phyloP scores from a whole-genome alignment of 768 basidiomycete genomes.

The Rhizopogon vesiculosus region DNA sequence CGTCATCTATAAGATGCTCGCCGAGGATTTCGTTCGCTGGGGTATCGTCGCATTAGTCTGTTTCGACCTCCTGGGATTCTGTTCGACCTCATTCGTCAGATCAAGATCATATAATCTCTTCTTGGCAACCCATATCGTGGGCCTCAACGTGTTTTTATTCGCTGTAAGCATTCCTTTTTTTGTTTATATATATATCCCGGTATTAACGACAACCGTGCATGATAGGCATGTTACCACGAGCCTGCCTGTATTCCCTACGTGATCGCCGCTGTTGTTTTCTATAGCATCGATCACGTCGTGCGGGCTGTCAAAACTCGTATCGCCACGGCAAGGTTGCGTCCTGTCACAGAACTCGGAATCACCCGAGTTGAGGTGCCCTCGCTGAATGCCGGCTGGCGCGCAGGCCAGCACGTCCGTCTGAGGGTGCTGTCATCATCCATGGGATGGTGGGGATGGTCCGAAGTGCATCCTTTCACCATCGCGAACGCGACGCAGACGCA shows the following conservation, averaged over 20 bases:
- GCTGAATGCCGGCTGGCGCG: constrained; percentile 49
- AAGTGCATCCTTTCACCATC: constrained; percentile 52
- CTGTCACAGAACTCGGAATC: constrained; percentile 40
- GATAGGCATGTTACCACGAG: constrained; percentile 22
- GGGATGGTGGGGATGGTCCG: constrained; percentile 35
- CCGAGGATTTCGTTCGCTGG: constrained; percentile 17
- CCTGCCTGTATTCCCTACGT: constrained; percentile 35
- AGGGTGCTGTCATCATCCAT: constrained; percentile 37
- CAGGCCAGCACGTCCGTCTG: constrained; percentile 58
- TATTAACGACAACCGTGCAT: neutral
- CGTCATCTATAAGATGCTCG: constrained; percentile 6
- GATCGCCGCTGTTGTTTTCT: constrained; percentile 32
- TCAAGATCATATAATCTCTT: constrained; percentile 41
- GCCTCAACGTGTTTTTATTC: constrained; percentile 37
- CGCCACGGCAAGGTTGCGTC: constrained; percentile 36
- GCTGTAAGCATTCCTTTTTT: constrained; percentile 18
- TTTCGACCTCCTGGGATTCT: constrained; percentile 32
- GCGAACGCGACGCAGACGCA: constrained; percentile 36
- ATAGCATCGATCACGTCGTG: constrained; percentile 40
- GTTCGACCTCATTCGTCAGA: constrained; percentile 38
- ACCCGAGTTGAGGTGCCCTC: constrained; percentile 43
- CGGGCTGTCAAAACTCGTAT: constrained; percentile 46
- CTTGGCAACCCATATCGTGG: constrained; percentile 35
- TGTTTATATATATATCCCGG: no score
- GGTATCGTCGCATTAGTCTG: constrained; percentile 31